Evolutionary conservation across 768 basidiomycete species (phyloP), one percentile per base, ranked within the genome.

Genomic region (Rhodotorula graminis): DNA sequence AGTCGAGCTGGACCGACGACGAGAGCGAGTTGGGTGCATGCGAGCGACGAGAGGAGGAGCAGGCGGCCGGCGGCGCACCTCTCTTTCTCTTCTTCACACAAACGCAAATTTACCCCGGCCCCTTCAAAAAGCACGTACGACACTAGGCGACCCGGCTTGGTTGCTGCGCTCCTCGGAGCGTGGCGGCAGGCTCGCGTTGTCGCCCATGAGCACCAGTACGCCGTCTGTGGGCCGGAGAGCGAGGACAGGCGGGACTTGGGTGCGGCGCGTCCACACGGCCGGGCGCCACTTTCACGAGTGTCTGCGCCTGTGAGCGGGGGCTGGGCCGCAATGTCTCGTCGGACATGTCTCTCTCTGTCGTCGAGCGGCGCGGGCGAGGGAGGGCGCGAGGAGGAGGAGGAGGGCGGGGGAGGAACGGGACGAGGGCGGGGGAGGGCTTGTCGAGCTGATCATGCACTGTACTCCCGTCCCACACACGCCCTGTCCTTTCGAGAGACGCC

Each of bases 311-410:
- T 52, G 70, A 52, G 70, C 70, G 70, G 67, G 70, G 55, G 42
- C 21, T 1, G 70, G 65, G 70, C 63, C 70, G 70, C 70, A 71
- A 71, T 71, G 70, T 71, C 70, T 53, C 65, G 70, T 61, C 70
- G 61, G 53, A 71, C 65, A 71, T 49, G 25, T 49, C 14, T 21
- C 19, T 5, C 49, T 50, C 19, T 23, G 14, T 25, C 19, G n/a
- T 14, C 40, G 29, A 16, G 10, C 7, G 10, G 19, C n/a, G 31
- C 12, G 44, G 23, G 29, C 19, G 7, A 7, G 52, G 2, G 62
- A 31, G 25, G 10, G 40, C 7, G 44, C 37, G 37, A 37, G 37
- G 27, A 21, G 53, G 29, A 42, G 29, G 55, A 57, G 44, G 55
- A n/a, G 27, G 27, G 5, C 10, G n/a, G 23, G 21, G 42, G 52